Evolutionary conservation across 306 rosid species (phyloP).

Genomic region (Dalbergia cochinchinensis): DNA sequence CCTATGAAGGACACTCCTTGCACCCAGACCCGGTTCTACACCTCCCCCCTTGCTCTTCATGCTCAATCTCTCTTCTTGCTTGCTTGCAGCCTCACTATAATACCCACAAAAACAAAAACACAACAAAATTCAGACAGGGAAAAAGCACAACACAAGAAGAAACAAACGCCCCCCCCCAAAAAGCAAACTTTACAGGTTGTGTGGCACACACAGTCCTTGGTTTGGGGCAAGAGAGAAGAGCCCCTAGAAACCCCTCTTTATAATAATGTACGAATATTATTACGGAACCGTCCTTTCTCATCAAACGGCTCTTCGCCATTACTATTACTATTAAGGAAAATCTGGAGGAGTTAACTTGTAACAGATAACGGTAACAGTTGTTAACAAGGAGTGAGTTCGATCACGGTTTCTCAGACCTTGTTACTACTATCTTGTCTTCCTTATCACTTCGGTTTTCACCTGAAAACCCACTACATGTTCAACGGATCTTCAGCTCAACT

Average conservation of each 20-base stretch:
- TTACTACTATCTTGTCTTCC: neutral
- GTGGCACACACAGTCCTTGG: slow-evolving; percentile 6
- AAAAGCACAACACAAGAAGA: neutral
- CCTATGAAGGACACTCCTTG: slow-evolving; percentile 62
- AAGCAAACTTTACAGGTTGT: slow-evolving; percentile 40
- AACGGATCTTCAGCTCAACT: slow-evolving; percentile 43
- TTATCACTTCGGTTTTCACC: slow-evolving; percentile 34
- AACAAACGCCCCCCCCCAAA: neutral
- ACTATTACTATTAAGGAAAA: neutral
- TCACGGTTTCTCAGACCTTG: slow-evolving; percentile 36
- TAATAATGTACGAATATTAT: slow-evolving; percentile 28
- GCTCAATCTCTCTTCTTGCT: slow-evolving; percentile 56
- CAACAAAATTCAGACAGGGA: neutral
- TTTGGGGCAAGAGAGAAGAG: slow-evolving; percentile 47
- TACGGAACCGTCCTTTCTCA: slow-evolving; percentile 45
- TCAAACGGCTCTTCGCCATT: slow-evolving; percentile 30
- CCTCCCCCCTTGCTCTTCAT: slow-evolving; percentile 70
- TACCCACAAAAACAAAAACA: neutral
- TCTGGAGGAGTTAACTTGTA: neutral
- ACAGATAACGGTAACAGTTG: slow-evolving; percentile 48
- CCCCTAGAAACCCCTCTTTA: slow-evolving; percentile 31
- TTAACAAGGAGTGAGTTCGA: slow-evolving; percentile 29
- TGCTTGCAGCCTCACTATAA: slow-evolving; percentile 26
- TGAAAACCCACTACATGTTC: slow-evolving; percentile 29
- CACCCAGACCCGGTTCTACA: slow-evolving; percentile 45